Conservation (phyloP, 2,329 filamentous ascomycete genomes). For the Periconia digitata region DNA sequence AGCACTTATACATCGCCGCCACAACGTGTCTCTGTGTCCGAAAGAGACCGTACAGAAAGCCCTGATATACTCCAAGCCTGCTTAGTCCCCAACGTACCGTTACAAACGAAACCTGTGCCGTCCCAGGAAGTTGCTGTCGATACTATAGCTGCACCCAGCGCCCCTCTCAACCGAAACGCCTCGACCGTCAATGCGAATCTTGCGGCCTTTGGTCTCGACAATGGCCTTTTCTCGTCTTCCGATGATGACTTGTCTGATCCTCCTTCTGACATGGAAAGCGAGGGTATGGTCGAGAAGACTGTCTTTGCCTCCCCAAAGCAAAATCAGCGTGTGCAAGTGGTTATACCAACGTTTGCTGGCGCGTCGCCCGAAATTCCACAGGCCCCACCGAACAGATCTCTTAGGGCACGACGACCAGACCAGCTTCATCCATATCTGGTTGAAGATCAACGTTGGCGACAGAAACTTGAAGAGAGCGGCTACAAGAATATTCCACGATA, state of each 20-base stretch:
- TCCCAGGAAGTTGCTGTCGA: neutral
- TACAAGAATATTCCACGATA: constrained; percentile 45
- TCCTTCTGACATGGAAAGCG: constrained; percentile 14
- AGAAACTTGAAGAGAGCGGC: constrained; percentile 46
- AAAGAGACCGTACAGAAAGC: constrained; percentile 24
- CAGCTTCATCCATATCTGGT: constrained; percentile 53
- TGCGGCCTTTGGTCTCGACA: constrained; percentile 18
- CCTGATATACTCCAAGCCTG: constrained; percentile 34
- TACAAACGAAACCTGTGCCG: neutral
- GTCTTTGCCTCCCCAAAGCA: constrained; percentile 22
- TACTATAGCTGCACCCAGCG: neutral
- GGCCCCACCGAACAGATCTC: constrained; percentile 29
- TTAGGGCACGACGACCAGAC: constrained; percentile 51
- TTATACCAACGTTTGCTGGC: constrained; percentile 29
- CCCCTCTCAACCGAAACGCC: neutral
- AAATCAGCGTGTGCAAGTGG: constrained; percentile 27
- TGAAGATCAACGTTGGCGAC: constrained; percentile 48
- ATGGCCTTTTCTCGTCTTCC: constrained; percentile 11
- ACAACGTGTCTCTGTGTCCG: neutral
- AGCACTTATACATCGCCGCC: neutral
- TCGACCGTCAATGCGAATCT: constrained; percentile 8
- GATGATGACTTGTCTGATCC: constrained; percentile 29
- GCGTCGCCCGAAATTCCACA: constrained; percentile 18
- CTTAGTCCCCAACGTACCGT: constrained; percentile 9
- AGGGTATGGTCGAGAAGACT: neutral